Conservation (phyloP, 176 grass and related monocot species). For the Eleusine indica region DNA sequence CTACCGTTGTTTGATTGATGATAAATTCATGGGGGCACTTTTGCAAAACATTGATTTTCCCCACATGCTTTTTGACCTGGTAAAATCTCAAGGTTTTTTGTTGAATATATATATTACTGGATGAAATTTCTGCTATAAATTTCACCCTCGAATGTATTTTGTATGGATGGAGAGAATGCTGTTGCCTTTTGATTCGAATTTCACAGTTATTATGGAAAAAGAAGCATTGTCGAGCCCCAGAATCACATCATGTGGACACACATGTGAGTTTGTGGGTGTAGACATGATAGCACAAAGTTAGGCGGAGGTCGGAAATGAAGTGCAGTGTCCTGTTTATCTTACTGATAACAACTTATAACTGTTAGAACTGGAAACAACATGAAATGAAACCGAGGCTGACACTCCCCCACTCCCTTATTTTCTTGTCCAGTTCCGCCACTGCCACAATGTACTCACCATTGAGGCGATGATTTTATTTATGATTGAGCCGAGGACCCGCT, state of each 20-base stretch:
- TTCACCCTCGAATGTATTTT: conserved; percentile 18
- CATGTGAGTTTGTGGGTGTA: not conserved
- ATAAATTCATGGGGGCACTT: conserved; percentile 19
- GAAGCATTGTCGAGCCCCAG: not conserved
- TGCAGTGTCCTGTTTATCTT: not conserved
- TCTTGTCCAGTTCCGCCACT: conserved; percentile 51
- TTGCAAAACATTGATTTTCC: conserved; percentile 39
- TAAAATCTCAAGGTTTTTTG: conserved; percentile 5
- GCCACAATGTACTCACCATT: conserved; percentile 8
- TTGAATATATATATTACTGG: not conserved
- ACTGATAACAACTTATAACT: not conserved
- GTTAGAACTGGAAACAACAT: not conserved
- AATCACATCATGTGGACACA: not conserved
- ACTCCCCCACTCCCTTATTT: not conserved
- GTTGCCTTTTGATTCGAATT: not conserved
- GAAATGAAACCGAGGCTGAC: not conserved
- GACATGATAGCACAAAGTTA: not conserved
- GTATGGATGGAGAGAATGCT: not conserved
- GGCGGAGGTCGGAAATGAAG: not conserved
- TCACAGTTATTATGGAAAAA: not conserved
- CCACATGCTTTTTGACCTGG: conserved; percentile 24
- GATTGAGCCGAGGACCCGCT: conserved; percentile 38
- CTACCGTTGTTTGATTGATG: conserved; percentile 14
- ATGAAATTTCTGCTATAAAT: not conserved
- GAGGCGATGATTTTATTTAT: conserved; percentile 14